Evolutionary conservation across 1,139 yeast genomes (phyloP), one percentile per base, ranked within the genome.

Genomic region (Entelexis sorbosivorans): DNA sequence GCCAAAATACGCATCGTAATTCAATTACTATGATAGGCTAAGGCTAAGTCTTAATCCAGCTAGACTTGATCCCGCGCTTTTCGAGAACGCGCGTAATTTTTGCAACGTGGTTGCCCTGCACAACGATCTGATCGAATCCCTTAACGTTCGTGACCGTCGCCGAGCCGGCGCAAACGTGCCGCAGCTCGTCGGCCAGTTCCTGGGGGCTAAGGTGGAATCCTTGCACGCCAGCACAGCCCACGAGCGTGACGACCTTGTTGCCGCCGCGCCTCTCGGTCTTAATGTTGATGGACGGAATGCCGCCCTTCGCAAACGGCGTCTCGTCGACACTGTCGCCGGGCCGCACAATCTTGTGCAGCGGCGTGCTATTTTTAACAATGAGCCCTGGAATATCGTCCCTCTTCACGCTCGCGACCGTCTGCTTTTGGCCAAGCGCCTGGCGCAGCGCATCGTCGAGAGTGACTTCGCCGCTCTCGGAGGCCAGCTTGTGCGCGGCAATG

Each of bases 91-190:
- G 80, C 19, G 73, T 69, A 14, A 85, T 77, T 1, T 76, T 66
- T 48, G 76, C 74, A 16, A 82, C 81, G 63, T 91, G 97, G 2
- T 93, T 86, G 0, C 98, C 98, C 66, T 91, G 97, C 2, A 91
- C 94, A 47, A 79, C 74, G 1, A 89, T 88, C 59, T 85, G 94
- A 28, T 72, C 67, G 8, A 75, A 63, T 26, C 75, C 78, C 11
- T 64, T 68, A 17, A 62, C 56, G 2, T 84, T 81, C 48, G 76
- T 74, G 16, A 86, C 76, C 0, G 96, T 81, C 0, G 94, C 76
- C 0, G 96, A 84, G 0, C 96, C 96, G 19, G 95, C 91, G 65
- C 97, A 91, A 56, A 80, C 79, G 31, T 79, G 78, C 56, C 84
- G 77, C 55, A 91, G 67, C 49, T 80, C 84, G 42, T 78, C 79